phyloP scores from a whole-genome alignment of 768 basidiomycete genomes.

The Leccinellum albellum region DNA sequence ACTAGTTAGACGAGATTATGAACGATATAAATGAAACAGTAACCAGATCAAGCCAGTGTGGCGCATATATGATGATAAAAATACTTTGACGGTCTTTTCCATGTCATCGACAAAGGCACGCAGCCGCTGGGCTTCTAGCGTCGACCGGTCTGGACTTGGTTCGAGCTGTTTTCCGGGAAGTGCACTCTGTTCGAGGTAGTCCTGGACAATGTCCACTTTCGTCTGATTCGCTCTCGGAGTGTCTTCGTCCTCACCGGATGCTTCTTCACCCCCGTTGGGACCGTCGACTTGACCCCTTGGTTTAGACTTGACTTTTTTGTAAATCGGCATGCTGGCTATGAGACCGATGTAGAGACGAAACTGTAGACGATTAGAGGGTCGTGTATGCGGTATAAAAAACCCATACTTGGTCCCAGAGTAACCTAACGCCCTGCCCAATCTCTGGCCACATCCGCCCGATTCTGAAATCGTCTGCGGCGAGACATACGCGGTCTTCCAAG shows the following conservation, averaged over 20 bases:
- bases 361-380: slow-evolving; percentile 8
- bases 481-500: slow-evolving; percentile 21
- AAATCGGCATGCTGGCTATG: slow-evolving; percentile 28
- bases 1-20: slow-evolving; percentile 5
- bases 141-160: slow-evolving; percentile 13
- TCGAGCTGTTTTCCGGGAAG: slow-evolving; percentile 30
- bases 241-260: slow-evolving; percentile 26
- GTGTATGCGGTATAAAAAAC: background rate
- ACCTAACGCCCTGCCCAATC: slow-evolving; percentile 25
- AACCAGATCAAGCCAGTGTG: slow-evolving; percentile 68
- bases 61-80: slow-evolving; percentile 65
- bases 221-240: slow-evolving; percentile 19
- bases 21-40: background rate
- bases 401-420: slow-evolving; percentile 31
- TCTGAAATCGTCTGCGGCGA: slow-evolving; percentile 31
- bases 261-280: slow-evolving; percentile 32
- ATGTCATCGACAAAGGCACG: slow-evolving; percentile 58
- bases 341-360: slow-evolving; percentile 32
- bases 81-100: slow-evolving; percentile 55
- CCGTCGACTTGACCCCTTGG: slow-evolving; percentile 22
- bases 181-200: slow-evolving; percentile 26
- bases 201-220: slow-evolving; percentile 24
- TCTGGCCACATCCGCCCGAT: slow-evolving; percentile 31
- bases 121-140: slow-evolving; percentile 27
- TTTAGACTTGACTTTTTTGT: slow-evolving; percentile 25